A percentile compares a stretch with the other conserved stretches of the same genome.
These are phyloP conservation scores for Lactarius deliciosus DNA, from an alignment of 768 basidiomycete genomes.

Conservation along the genomic window DNA sequence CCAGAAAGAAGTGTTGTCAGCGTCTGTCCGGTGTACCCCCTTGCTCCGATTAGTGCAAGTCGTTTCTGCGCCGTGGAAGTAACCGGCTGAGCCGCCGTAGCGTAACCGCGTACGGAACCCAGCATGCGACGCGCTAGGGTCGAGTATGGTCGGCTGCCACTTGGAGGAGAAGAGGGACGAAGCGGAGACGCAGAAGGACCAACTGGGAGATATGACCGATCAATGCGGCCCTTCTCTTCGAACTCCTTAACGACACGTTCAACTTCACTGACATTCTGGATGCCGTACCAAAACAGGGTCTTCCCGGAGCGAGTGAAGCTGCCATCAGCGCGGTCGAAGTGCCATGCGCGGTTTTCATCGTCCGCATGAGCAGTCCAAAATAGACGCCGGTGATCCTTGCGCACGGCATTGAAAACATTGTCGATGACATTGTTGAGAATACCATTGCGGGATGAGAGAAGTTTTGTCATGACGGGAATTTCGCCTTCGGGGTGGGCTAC, in stretches of 20 bases:
- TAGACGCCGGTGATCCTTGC: constrained; percentile 87
- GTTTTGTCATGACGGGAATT: constrained; percentile 87
- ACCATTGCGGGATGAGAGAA: constrained; percentile 84
- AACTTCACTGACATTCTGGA: constrained; percentile 88
- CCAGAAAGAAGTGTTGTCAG: constrained; percentile 79
- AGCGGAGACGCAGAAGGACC: constrained; percentile 67
- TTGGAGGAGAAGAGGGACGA: constrained; percentile 38
- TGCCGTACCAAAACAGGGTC: constrained; percentile 97
- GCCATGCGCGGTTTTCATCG: constrained; percentile 97
- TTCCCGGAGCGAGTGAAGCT: constrained; percentile 94
- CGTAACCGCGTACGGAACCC: constrained; percentile 70
- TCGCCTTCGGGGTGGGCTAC: constrained; percentile 90
- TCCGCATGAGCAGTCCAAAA: constrained; percentile 99
- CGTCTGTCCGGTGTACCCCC: constrained; percentile 94
- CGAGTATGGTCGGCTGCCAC: constrained; percentile 57
- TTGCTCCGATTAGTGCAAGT: constrained; percentile 92
- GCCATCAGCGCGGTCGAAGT: constrained; percentile 97
- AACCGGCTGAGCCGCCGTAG: constrained; percentile 53
- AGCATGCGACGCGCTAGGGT: constrained; percentile 53
- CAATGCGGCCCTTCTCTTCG: constrained; percentile 79
- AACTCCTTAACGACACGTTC: constrained; percentile 72
- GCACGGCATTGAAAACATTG: constrained; percentile 96
- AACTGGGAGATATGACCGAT: constrained; percentile 87
- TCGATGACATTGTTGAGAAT: constrained; percentile 93
- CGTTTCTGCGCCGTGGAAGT: constrained; percentile 72